These are phyloP conservation scores for Coemansia biformis DNA, from an alignment of 192 early-diverging fungal genomes.

Conservation along the genomic window DNA sequence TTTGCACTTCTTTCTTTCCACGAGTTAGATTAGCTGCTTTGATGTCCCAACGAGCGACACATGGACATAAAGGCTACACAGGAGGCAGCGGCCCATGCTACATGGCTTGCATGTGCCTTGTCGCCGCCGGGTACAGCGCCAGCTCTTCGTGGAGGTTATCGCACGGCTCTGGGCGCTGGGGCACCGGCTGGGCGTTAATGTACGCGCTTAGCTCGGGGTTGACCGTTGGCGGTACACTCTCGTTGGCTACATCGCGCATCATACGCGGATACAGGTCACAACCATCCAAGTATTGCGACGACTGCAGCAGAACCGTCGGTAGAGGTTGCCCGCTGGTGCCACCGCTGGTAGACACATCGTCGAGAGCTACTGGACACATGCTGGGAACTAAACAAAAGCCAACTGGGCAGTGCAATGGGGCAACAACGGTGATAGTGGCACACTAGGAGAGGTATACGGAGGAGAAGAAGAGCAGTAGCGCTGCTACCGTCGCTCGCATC, in stretches of 20 bases:
- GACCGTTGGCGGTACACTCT: slow-evolving; percentile 1
- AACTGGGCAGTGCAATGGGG: no score
- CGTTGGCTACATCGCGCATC: slow-evolving; percentile 44
- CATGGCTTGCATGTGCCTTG: slow-evolving; percentile 14
- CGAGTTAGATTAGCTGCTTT: no score
- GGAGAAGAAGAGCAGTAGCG: no score
- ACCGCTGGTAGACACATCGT: not conserved
- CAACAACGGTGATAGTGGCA: no score
- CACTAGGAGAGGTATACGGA: no score
- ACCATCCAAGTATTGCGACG: slow-evolving; percentile 33
- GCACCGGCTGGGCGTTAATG: not conserved
- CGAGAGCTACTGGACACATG: slow-evolving; percentile 30
- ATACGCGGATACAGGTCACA: slow-evolving; percentile 46
- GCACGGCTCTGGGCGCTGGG: not conserved
- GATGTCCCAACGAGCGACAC: no score
- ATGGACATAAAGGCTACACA: no score
- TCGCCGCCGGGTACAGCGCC: slow-evolving; percentile 28
- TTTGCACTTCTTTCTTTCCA: no score
- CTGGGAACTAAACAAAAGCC: slow-evolving; percentile 1
- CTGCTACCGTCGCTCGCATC: no score
- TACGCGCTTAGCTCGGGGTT: not conserved
- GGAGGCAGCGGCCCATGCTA: no score
- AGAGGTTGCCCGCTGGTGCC: not conserved
- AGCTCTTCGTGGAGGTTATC: not conserved
- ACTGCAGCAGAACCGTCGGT: slow-evolving; percentile 14